Percentiles rank a stretch among this genome's conserved stretches.
phyloP scores from a whole-genome alignment of 805 yeast species.

The Candida dendrica region DNA sequence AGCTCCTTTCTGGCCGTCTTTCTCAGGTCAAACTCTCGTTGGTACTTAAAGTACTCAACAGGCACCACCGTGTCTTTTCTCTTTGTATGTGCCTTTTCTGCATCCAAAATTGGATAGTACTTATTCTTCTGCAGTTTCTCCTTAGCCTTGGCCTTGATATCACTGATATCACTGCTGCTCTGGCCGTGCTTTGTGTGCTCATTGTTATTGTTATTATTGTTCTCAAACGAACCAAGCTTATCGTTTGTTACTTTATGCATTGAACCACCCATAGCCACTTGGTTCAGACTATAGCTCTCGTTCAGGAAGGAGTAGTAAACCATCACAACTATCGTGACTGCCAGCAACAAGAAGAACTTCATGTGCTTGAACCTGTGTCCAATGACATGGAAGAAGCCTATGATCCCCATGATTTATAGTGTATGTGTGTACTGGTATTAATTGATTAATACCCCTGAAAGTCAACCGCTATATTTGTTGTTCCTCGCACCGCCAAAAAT shows the following conservation, averaged over 20 bases:
- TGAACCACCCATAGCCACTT: constrained; percentile 16
- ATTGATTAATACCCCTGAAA: no score
- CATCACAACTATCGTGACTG: constrained; percentile 12
- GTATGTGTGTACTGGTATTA: no score
- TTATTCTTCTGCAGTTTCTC: constrained; percentile 26
- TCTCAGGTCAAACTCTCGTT: constrained; percentile 12
- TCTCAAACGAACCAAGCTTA: background rate
- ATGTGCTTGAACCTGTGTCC: constrained; percentile 11
- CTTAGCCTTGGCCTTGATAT: constrained; percentile 8
- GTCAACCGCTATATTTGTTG: no score
- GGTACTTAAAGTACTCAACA: constrained; percentile 15
- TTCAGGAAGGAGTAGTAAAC: constrained; percentile 21
- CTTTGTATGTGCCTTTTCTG: constrained; percentile 10
- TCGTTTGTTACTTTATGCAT: constrained; percentile 16
- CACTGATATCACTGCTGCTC: background rate
- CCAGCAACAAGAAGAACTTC: constrained; percentile 10
- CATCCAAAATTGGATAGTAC: constrained; percentile 29
- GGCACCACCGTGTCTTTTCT: constrained; percentile 6
- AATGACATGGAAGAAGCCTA: background rate
- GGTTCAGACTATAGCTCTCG: constrained; percentile 17
- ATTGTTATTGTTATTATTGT: no score
- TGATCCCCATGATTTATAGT: background rate
- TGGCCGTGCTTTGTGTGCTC: no score
- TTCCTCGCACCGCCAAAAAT: no score
- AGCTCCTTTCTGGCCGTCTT: constrained; percentile 12